These are phyloP conservation scores for Chlorella sorokiniana DNA, from an alignment of 139 green algal genomes.

Conservation along the genomic window DNA sequence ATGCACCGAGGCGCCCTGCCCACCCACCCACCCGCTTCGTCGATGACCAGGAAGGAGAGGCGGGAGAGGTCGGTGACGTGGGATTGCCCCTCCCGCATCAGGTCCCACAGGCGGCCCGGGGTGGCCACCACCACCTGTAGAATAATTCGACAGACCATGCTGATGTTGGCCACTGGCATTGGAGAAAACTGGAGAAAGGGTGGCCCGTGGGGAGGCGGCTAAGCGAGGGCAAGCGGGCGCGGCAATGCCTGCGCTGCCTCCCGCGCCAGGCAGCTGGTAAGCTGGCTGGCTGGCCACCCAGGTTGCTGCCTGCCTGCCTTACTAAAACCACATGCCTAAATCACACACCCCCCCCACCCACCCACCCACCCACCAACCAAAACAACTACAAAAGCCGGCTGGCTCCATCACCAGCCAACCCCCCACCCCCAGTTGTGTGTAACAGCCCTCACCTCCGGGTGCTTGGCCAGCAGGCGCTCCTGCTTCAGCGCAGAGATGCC, in stretches of 20 bases:
- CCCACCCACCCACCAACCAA: too few species aligned
- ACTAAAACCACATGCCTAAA: too few species aligned
- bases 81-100: conserved; percentile 77
- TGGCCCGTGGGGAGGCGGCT: background rate
- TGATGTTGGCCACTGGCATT: too few species aligned
- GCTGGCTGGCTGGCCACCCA: too few species aligned
- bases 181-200: background rate
- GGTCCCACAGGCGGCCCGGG: conserved; percentile 94
- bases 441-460: conserved; percentile 41
- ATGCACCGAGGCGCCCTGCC: background rate
- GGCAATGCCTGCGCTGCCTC: too few species aligned
- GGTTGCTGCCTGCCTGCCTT: too few species aligned
- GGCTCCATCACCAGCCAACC: too few species aligned
- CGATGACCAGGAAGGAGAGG: conserved; percentile 83
- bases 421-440: background rate
- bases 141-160: too few species aligned
- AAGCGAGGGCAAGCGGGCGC: background rate
- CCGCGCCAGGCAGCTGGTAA: too few species aligned
- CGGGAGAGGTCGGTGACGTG: conserved; percentile 70
- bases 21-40: conserved; percentile 74
- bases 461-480: conserved; percentile 75
- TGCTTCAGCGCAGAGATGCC: conserved; percentile 91
- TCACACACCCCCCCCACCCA: too few species aligned
- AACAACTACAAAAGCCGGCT: too few species aligned
- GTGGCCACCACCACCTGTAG: conserved; percentile 88